Conservation (phyloP, 495 filamentous ascomycete species). For the Aspergillus olivimuriae region DNA sequence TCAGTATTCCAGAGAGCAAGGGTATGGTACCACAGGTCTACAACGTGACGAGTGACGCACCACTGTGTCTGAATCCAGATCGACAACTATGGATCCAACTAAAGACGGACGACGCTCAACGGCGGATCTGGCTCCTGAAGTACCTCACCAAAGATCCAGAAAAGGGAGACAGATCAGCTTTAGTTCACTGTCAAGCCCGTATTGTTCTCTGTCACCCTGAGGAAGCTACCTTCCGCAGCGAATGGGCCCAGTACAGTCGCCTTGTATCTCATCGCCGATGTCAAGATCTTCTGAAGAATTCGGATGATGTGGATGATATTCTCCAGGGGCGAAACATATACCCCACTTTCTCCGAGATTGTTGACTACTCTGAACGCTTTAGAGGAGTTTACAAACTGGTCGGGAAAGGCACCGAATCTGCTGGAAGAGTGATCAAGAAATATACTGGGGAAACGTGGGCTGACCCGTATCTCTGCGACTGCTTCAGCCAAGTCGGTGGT, state of each 20-base stretch:
- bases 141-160: slow-evolving; percentile 5
- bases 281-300: slow-evolving; percentile 31
- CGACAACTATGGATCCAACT: slow-evolving; percentile 34
- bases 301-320: slow-evolving; percentile 37
- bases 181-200: slow-evolving; percentile 10
- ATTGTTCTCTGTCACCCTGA: slow-evolving; percentile 4
- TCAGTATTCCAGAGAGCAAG: slow-evolving; percentile 19
- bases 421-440: slow-evolving; percentile 37
- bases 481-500: slow-evolving; percentile 46
- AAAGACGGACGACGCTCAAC: slow-evolving; percentile 9
- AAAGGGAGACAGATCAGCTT: not conserved
- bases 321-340: slow-evolving; percentile 47
- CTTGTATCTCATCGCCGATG: slow-evolving; percentile 34
- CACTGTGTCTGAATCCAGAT: slow-evolving; percentile 33
- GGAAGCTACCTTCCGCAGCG: slow-evolving; percentile 4
- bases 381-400: slow-evolving; percentile 43
- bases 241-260: slow-evolving; percentile 41
- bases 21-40: slow-evolving; percentile 28
- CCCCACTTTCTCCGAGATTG: slow-evolving; percentile 36
- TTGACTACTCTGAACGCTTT: slow-evolving; percentile 42
- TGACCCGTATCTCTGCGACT: slow-evolving; percentile 30
- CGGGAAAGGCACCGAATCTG: slow-evolving; percentile 33
- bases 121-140: slow-evolving; percentile 16
- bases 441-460: slow-evolving; percentile 32
- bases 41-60: slow-evolving; percentile 32